phyloP scores from a whole-genome alignment of 352 stramenopile species.

The Phytophthora cryptogea region DNA sequence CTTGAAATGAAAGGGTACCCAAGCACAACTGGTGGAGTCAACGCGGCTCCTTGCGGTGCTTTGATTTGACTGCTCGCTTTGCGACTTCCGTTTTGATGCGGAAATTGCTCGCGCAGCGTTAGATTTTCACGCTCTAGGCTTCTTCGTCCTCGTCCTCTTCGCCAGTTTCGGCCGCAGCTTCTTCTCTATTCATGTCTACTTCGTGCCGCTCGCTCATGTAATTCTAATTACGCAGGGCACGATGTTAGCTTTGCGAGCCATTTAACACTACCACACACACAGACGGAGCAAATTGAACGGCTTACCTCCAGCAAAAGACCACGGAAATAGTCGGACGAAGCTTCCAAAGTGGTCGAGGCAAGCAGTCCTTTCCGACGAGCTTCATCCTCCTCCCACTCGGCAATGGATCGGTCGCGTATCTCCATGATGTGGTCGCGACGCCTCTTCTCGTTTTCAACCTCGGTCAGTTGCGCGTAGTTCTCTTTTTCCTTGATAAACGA shows the following conservation, averaged over 20 bases:
- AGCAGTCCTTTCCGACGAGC: slow-evolving; percentile 64
- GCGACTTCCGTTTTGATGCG: slow-evolving; percentile 17
- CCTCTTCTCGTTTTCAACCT: slow-evolving; percentile 83
- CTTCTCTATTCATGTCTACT: slow-evolving; percentile 62
- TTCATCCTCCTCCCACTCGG: slow-evolving; percentile 82
- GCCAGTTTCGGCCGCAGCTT: slow-evolving; percentile 17
- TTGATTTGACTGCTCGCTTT: slow-evolving; percentile 20
- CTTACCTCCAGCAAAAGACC: slow-evolving; percentile 71
- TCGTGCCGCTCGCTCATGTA: slow-evolving; percentile 82
- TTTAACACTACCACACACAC: slow-evolving; percentile 3
- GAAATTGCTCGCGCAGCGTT: background rate
- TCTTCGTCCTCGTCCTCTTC: slow-evolving; percentile 48
- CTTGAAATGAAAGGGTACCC: slow-evolving; percentile 15
- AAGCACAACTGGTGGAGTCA: slow-evolving; percentile 14
- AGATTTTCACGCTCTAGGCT: slow-evolving; percentile 16
- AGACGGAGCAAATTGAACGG: background rate
- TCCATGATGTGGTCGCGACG: slow-evolving; percentile 74
- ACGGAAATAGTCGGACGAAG: slow-evolving; percentile 62
- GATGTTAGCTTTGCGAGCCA: slow-evolving; percentile 3
- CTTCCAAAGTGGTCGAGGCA: slow-evolving; percentile 57
- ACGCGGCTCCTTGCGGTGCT: slow-evolving; percentile 3
- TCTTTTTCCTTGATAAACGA: slow-evolving; percentile 59
- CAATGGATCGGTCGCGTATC: slow-evolving; percentile 66
- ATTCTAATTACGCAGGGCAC: slow-evolving; percentile 37
- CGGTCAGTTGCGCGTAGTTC: slow-evolving; percentile 71